Percentiles rank a stretch among this genome's conserved stretches.
These are phyloP conservation scores for Penicillium sclerotigenum DNA, from an alignment of 2,329 filamentous ascomycete species.

Conservation along the genomic window DNA sequence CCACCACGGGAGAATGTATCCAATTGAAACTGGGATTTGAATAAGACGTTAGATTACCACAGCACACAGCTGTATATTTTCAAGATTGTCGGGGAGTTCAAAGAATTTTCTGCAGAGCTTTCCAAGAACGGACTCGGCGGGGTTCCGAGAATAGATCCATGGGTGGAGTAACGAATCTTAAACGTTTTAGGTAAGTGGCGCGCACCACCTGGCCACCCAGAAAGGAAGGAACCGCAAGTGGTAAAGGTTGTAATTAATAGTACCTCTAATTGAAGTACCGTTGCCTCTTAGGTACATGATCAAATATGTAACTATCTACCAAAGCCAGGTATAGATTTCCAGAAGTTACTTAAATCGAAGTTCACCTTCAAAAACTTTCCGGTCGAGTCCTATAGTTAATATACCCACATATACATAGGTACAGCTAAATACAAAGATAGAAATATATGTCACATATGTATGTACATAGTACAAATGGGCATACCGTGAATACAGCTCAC, in stretches of 20 bases:
- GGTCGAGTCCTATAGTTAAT: no score
- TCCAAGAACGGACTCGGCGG: constrained; percentile 2
- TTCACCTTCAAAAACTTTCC: no score
- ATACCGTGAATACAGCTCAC: no score
- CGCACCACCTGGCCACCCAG: not conserved
- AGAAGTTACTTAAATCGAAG: not conserved
- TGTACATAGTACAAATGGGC: no score
- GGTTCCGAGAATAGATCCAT: constrained; percentile 2
- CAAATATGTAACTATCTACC: no score
- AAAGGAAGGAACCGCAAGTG: constrained; percentile 7
- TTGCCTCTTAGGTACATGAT: no score
- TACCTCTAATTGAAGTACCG: not conserved
- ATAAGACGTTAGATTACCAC: not conserved
- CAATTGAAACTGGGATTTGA: not conserved
- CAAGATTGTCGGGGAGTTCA: not conserved
- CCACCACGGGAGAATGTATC: not conserved
- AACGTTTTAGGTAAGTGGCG: constrained; percentile 20
- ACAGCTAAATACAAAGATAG: no score
- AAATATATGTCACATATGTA: no score
- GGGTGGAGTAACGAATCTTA: constrained; percentile 14
- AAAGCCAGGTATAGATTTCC: no score
- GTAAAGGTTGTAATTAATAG: not conserved
- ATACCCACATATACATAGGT: no score
- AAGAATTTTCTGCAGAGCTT: constrained; percentile 13
- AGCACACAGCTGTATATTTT: not conserved